phyloP scores from a whole-genome alignment of 2,329 filamentous ascomycete genomes.

The Fonsecaea monophora region DNA sequence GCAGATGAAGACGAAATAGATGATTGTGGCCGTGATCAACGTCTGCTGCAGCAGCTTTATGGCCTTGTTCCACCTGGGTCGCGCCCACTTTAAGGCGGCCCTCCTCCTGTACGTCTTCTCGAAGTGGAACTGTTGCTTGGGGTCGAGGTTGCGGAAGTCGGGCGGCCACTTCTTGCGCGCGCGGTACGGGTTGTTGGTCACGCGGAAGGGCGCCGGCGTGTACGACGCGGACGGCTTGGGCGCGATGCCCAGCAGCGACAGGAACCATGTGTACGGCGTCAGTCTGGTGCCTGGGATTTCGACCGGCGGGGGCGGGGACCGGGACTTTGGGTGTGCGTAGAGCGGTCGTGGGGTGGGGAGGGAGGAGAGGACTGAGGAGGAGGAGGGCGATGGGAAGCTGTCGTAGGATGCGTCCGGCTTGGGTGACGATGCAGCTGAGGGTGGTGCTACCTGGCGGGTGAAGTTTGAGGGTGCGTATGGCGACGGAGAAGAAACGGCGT shows the following conservation, averaged over 20 bases:
- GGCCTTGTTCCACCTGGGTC: constrained; percentile 64
- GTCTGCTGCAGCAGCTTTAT: constrained; percentile 65
- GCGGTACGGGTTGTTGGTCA: constrained; percentile 61
- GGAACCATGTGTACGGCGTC: constrained; percentile 33
- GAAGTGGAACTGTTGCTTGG: constrained; percentile 72
- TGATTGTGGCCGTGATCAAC: constrained; percentile 47
- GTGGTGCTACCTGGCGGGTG: constrained; percentile 23
- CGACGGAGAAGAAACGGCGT: constrained; percentile 26
- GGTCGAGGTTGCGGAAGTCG: constrained; percentile 66
- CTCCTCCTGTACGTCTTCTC: constrained; percentile 70
- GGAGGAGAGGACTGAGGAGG: background rate
- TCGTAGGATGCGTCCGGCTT: background rate
- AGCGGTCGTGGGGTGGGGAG: constrained; percentile 24
- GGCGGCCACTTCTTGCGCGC: constrained; percentile 70
- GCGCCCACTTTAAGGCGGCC: constrained; percentile 65
- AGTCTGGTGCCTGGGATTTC: constrained; percentile 28
- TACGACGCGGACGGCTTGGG: constrained; percentile 28
- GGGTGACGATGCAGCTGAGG: constrained; percentile 13
- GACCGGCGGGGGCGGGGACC: constrained; percentile 3
- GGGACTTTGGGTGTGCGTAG: constrained; percentile 26
- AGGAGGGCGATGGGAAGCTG: background rate
- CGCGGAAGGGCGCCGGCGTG: constrained; percentile 38
- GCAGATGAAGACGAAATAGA: constrained; percentile 40
- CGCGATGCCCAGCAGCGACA: constrained; percentile 32
- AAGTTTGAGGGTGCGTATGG: constrained; percentile 38